Percentiles rank a stretch among this genome's conserved stretches.
These are phyloP conservation scores for Tuber microsphaerosporum DNA, from an alignment of 495 filamentous ascomycete species.

Conservation along the genomic window DNA sequence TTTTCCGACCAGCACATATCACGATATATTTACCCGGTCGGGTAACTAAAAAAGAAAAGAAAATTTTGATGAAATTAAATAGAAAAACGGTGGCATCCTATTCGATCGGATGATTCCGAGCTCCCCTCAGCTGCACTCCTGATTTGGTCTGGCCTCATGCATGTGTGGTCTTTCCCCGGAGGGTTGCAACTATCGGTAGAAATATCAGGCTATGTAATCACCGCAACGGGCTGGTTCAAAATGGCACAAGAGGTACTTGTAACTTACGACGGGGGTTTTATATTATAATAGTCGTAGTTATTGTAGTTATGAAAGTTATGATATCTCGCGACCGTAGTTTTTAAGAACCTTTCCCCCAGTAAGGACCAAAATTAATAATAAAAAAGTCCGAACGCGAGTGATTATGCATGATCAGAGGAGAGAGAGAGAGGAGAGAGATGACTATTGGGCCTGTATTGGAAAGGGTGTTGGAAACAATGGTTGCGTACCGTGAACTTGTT, in stretches of 20 bases:
- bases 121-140: not conserved
- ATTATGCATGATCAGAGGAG: not conserved
- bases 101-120: not conserved
- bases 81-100: not conserved
- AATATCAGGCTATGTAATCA: not conserved
- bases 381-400: not conserved
- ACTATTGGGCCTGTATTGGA: not conserved
- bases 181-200: not conserved
- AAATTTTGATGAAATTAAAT: no score
- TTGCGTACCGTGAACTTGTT: no score
- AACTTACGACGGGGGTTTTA: not conserved
- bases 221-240: not conserved
- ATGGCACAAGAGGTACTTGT: not conserved
- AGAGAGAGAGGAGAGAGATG: not conserved
- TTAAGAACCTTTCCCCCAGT: not conserved
- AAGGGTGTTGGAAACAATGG: no score
- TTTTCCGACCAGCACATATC: slow-evolving; percentile 2
- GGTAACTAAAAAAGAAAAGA: not conserved
- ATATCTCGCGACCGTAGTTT: not conserved
- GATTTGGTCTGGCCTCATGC: not conserved
- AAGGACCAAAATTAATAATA: not conserved
- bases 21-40: not conserved
- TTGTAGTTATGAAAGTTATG: not conserved
- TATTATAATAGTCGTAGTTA: not conserved
- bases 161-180: not conserved